phyloP scores from a whole-genome alignment of 768 basidiomycete species.

The Fomitopsis serialis region DNA sequence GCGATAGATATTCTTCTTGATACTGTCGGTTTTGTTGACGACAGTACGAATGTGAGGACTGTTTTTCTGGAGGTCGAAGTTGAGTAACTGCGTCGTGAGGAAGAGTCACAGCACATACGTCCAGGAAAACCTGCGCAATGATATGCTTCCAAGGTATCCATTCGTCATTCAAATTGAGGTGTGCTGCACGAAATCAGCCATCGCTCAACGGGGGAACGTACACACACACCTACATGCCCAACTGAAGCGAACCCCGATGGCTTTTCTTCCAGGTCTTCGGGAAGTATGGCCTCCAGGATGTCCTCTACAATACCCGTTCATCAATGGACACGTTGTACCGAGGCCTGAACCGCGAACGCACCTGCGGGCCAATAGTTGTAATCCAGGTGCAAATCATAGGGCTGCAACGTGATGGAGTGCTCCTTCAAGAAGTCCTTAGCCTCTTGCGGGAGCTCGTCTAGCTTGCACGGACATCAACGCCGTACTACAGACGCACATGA shows the following conservation, averaged over 20 bases:
- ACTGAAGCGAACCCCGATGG: slow-evolving; percentile 85
- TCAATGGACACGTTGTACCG: not conserved
- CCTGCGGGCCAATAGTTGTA: slow-evolving; percentile 91
- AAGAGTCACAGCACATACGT: slow-evolving; percentile 45
- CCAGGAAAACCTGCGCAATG: slow-evolving; percentile 89
- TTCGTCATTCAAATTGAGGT: slow-evolving; percentile 85
- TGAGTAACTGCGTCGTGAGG: not conserved
- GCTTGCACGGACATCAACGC: slow-evolving; percentile 32
- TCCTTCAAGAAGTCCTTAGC: slow-evolving; percentile 48
- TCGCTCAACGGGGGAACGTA: slow-evolving; percentile 1
- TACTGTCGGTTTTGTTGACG: slow-evolving; percentile 89
- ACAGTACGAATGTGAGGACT: slow-evolving; percentile 67
- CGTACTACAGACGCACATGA: slow-evolving; percentile 14
- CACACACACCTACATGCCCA: slow-evolving; percentile 78
- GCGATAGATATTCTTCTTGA: slow-evolving; percentile 73
- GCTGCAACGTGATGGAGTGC: slow-evolving; percentile 51
- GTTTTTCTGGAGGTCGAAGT: slow-evolving; percentile 67
- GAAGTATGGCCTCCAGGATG: slow-evolving; percentile 76
- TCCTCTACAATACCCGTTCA: slow-evolving; percentile 50
- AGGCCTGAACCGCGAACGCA: slow-evolving; percentile 24
- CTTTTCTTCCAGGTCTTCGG: slow-evolving; percentile 71
- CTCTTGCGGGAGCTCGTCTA: slow-evolving; percentile 63
- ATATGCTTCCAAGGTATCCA: slow-evolving; percentile 88
- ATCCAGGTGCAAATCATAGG: slow-evolving; percentile 57
- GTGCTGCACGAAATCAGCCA: no score